Conservation (phyloP, 352 stramenopile species). For the Phytophthora capsici region DNA sequence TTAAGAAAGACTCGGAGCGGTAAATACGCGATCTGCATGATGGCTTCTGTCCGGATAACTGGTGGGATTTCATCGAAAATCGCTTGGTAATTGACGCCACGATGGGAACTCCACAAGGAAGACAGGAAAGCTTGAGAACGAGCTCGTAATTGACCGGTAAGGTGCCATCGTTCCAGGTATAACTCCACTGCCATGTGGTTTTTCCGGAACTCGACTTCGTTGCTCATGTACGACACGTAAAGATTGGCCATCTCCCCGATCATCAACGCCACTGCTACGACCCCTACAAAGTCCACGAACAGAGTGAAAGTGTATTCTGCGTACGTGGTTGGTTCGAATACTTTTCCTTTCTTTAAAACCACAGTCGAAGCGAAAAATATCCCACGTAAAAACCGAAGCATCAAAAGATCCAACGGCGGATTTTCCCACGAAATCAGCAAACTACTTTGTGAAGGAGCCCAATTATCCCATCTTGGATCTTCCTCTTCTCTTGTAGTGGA, state of each 20-base stretch:
- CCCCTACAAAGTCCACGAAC: slow-evolving; percentile 44
- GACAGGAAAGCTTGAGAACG: slow-evolving; percentile 57
- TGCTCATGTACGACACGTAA: slow-evolving; percentile 63
- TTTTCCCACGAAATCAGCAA: slow-evolving; percentile 10
- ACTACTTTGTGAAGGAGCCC: slow-evolving; percentile 36
- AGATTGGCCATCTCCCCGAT: slow-evolving; percentile 59
- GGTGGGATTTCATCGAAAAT: slow-evolving; percentile 63
- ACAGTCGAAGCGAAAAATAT: slow-evolving; percentile 55
- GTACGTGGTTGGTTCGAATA: slow-evolving; percentile 35
- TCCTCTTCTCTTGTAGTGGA: slow-evolving; percentile 3
- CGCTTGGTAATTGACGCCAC: slow-evolving; percentile 60
- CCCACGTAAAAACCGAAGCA: slow-evolving; percentile 48
- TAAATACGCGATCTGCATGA: slow-evolving; percentile 50
- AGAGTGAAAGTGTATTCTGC: slow-evolving; percentile 50
- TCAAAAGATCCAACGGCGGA: slow-evolving; percentile 4
- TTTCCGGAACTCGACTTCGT: slow-evolving; percentile 71
- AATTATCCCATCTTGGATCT: slow-evolving; percentile 45
- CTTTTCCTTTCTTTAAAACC: slow-evolving; percentile 56
- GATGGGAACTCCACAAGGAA: slow-evolving; percentile 64
- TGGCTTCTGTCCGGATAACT: slow-evolving; percentile 57
- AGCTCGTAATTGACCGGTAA: slow-evolving; percentile 44
- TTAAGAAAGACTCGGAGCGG: slow-evolving; percentile 47
- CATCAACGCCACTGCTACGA: slow-evolving; percentile 59
- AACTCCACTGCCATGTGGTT: slow-evolving; percentile 60
- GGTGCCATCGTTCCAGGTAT: slow-evolving; percentile 55